Evolutionary conservation across 2,329 filamentous ascomycete genomes (phyloP), one percentile per base, ranked within the genome.

Genomic region (Penicillium sp.): DNA sequence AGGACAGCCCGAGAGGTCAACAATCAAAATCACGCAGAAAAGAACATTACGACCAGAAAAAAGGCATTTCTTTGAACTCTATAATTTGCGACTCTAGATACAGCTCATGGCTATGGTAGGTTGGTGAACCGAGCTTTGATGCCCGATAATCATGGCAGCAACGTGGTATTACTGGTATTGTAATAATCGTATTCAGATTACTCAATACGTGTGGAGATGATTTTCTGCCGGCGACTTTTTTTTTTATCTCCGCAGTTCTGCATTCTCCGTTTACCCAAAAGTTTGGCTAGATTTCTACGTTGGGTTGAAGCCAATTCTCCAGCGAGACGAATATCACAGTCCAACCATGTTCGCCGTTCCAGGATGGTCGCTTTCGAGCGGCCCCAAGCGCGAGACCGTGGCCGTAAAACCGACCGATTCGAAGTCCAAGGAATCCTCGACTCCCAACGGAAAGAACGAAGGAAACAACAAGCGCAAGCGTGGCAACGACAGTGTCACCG

Each of bases 281-380:
- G 27, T 45, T 1, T 8, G 48, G 49, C 58, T 50, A 4, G 25
- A 21, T 27, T 29, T 27, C 26, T 19, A 37, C 33, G 21, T 25
- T 44, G n/a, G n/a, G 13, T 47, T 43, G 29, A 19, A 46, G 35
- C 46, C 44, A 23, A 47, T 48, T 54, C 42, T 11, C 50, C 46
- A 37, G n/a, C 19, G n/a, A 19, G 27, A 16, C 10, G 14, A 26
- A 26, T 25, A 21, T 25, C 16, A 5, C 10, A 35, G 31, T 27
- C 35, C 33, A 21, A 44, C 31, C 27, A 76, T 98, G 93, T 98
- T 98, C 75, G 88, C 92, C 10, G 93, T 98, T 29, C 90, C 91
- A 69, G 95, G 95, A 66, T 97, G 93, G 93, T 91, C 91, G 39
- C 82, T 97, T 35, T 86, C 91, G 60, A 85, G 87, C 64, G 80